These are phyloP conservation scores for Fusarium piperis DNA, from an alignment of 2,329 filamentous ascomycete genomes.

Conservation along the genomic window DNA sequence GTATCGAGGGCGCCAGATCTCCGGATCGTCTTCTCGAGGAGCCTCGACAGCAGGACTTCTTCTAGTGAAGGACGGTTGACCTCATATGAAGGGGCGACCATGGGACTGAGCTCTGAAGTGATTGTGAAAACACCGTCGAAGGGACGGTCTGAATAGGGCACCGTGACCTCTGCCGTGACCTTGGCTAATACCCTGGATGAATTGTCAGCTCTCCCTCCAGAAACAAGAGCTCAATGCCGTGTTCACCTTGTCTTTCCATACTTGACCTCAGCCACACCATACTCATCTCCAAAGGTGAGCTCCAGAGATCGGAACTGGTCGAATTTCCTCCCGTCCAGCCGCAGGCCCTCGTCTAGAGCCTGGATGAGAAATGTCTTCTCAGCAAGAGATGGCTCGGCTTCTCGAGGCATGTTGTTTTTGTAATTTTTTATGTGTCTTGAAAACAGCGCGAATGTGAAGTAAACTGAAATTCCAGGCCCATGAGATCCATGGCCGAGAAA, in stretches of 20 bases:
- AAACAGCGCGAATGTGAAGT: neutral
- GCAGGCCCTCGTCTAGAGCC: conserved; percentile 81
- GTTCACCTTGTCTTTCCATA: conserved; percentile 91
- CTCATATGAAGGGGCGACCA: conserved; percentile 92
- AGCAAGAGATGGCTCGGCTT: conserved; percentile 88
- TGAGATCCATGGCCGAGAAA: conserved; percentile 41
- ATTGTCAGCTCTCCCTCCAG: conserved; percentile 10
- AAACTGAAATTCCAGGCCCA: conserved; percentile 14
- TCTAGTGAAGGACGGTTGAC: conserved; percentile 83
- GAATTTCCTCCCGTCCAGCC: conserved; percentile 83
- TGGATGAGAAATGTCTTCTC: conserved; percentile 88
- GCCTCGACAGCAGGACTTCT: conserved; percentile 85
- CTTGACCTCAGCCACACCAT: conserved; percentile 87
- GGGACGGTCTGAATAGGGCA: conserved; percentile 86
- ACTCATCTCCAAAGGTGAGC: conserved; percentile 87
- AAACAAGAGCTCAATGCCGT: conserved; percentile 10
- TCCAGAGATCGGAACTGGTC: conserved; percentile 83
- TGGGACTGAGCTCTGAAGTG: conserved; percentile 87
- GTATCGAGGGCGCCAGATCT: conserved; percentile 93
- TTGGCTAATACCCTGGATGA: conserved; percentile 78
- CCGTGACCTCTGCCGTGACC: conserved; percentile 87
- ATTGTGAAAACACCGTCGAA: conserved; percentile 97
- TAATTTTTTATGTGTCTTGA: conserved; percentile 16
- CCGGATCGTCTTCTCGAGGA: conserved; percentile 93
- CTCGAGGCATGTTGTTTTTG: conserved; percentile 78